Percentiles rank a stretch among this genome's conserved stretches.
These are phyloP conservation scores for Plasmodium falciparum DNA, from an alignment of 169 alveolate species.

Conservation along the genomic window DNA sequence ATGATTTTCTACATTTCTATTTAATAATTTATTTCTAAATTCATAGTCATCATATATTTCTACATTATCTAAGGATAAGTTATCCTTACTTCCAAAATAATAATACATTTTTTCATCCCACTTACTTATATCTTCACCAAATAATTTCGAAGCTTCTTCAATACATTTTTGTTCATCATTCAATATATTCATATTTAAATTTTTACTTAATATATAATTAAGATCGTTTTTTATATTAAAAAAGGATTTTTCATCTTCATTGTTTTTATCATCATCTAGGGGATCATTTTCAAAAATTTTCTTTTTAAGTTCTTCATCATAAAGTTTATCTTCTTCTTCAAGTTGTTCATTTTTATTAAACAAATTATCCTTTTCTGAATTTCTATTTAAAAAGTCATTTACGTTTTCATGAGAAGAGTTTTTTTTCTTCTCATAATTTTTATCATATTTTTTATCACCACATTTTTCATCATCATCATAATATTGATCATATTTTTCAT, in stretches of 20 bases:
- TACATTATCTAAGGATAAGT: constrained; percentile 33
- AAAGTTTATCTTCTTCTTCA: neutral
- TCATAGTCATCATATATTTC: constrained; percentile 58
- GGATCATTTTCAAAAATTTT: neutral
- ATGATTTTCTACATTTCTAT: constrained; percentile 6
- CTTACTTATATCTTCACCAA: constrained; percentile 66
- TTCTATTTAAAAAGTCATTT: neutral
- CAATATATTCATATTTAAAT: constrained; percentile 33
- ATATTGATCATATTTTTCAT: neutral
- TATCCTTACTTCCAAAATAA: constrained; percentile 57
- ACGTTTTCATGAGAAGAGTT: neutral
- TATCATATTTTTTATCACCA: constrained; percentile 14
- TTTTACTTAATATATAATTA: constrained; percentile 35
- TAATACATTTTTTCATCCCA: constrained; percentile 76
- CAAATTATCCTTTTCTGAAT: neutral
- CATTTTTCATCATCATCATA: neutral
- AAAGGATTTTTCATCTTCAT: constrained; percentile 9
- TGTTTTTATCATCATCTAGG: neutral
- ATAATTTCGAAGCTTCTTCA: constrained; percentile 72
- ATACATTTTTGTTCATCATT: constrained; percentile 36
- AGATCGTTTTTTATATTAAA: constrained; percentile 35
- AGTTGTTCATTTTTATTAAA: neutral
- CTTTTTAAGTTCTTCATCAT: neutral
- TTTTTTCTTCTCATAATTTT: neutral
- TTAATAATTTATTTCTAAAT: constrained; percentile 11